These are phyloP conservation scores for Solanum sparsipilum DNA, from an alignment of 257 asterid species.

Conservation along the genomic window DNA sequence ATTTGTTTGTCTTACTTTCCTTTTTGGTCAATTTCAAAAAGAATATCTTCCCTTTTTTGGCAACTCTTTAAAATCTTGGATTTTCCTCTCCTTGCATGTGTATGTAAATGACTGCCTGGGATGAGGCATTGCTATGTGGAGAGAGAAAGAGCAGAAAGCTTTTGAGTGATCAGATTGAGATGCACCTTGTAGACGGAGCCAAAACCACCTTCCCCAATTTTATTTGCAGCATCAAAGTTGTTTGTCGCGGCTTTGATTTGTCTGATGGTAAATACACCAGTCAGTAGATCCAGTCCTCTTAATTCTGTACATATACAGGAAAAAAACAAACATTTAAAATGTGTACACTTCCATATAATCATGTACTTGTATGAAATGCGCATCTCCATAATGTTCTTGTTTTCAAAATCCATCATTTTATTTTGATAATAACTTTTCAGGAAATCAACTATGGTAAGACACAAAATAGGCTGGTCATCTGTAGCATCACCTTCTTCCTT, in stretches of 20 bases:
- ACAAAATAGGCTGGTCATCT: background rate
- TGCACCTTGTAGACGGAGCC: slow-evolving; percentile 13
- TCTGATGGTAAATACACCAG: background rate
- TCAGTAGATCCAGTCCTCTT: slow-evolving; percentile 6
- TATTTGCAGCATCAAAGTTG: slow-evolving; percentile 1
- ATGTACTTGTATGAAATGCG: background rate
- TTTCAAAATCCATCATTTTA: background rate
- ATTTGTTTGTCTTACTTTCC: background rate
- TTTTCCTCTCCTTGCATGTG: background rate
- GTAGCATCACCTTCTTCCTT: background rate
- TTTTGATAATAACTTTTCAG: background rate
- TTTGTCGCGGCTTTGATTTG: slow-evolving; percentile 10
- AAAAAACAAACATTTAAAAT: background rate
- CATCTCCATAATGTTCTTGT: background rate
- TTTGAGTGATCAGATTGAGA: background rate
- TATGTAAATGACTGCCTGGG: background rate
- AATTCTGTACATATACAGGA: background rate
- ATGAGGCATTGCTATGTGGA: background rate
- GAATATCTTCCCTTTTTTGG: background rate
- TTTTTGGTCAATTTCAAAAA: too few species aligned
- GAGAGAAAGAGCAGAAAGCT: background rate
- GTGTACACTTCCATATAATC: background rate
- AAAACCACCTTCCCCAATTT: slow-evolving; percentile 16
- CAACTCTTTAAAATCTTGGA: background rate
- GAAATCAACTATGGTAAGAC: too few species aligned